These are phyloP conservation scores for Aspergillus sclerotioniger DNA, from an alignment of 495 filamentous ascomycete species.

Conservation along the genomic window DNA sequence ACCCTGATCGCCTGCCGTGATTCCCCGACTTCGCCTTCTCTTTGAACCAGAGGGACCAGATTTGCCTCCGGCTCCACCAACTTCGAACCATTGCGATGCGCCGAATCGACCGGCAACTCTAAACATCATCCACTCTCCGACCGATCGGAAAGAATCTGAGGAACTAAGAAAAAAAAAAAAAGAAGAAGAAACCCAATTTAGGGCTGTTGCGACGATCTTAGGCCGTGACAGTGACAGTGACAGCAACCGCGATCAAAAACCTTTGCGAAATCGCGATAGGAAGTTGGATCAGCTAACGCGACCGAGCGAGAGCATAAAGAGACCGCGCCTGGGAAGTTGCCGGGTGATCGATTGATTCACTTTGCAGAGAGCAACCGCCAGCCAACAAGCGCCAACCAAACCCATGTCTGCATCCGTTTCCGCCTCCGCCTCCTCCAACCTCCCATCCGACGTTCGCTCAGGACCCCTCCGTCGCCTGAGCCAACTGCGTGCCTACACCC, in stretches of 20 bases:
- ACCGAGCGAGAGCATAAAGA: no score
- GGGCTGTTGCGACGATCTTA: conserved; percentile 19
- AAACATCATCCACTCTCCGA: conserved; percentile 1
- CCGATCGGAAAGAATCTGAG: conserved; percentile 16
- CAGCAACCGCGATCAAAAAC: neutral
- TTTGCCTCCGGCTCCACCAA: neutral
- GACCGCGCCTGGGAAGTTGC: no score
- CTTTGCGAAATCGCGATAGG: neutral
- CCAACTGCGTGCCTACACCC: conserved; percentile 71
- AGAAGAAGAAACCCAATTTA: conserved; percentile 11
- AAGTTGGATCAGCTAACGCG: no score
- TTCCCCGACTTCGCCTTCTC: neutral
- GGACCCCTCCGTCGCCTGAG: conserved; percentile 69
- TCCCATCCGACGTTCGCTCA: conserved; percentile 43
- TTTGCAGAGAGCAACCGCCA: conserved; percentile 1
- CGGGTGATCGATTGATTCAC: neutral
- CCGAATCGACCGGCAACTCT: neutral
- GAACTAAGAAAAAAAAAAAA: neutral
- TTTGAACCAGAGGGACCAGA: neutral
- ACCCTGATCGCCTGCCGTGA: neutral
- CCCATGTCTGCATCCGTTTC: conserved; percentile 41
- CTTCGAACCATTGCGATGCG: neutral
- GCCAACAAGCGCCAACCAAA: no score
- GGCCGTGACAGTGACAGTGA: neutral
- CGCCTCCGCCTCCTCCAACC: conserved; percentile 36